Evolutionary conservation across 495 filamentous ascomycete species (phyloP).

Genomic region (Geoglossum glabrum): DNA sequence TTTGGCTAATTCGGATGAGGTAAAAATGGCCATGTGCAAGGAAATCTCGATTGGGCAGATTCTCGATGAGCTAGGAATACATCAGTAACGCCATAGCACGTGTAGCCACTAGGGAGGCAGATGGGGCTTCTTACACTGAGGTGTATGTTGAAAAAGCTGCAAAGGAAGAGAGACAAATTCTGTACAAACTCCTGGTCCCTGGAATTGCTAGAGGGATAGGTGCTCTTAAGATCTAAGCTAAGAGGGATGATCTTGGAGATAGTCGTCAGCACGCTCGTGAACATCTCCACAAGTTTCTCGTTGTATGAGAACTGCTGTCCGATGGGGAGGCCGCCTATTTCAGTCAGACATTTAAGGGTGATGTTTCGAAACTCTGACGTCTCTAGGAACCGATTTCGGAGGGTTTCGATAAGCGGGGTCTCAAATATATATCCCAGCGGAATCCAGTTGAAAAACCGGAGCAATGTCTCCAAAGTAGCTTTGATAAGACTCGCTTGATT

Average conservation of each 20-base stretch:
- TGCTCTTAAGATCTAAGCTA: constrained; percentile 67
- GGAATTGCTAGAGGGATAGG: constrained; percentile 75
- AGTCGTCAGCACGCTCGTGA: constrained; percentile 77
- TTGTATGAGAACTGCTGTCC: constrained; percentile 63
- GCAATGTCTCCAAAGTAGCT: constrained; percentile 79
- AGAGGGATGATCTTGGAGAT: constrained; percentile 84
- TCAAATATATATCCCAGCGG: constrained; percentile 97
- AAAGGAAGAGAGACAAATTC: constrained; percentile 86
- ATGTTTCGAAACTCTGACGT: constrained; percentile 87
- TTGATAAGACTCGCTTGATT: constrained; percentile 77
- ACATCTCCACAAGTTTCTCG: constrained; percentile 90
- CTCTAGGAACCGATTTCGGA: constrained; percentile 75
- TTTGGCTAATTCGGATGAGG: constrained; percentile 91
- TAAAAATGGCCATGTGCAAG: constrained; percentile 94
- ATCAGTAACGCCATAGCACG: not conserved
- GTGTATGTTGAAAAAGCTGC: constrained; percentile 86
- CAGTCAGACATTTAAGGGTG: constrained; percentile 87
- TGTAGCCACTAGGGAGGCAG: not conserved
- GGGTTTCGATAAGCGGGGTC: constrained; percentile 84
- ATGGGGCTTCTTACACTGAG: constrained; percentile 43
- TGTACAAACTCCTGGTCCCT: constrained; percentile 95
- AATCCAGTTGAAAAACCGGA: constrained; percentile 97
- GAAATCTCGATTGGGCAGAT: constrained; percentile 82
- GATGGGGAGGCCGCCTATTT: constrained; percentile 79
- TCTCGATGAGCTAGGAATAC: constrained; percentile 60